Evolutionary conservation across 371 early-diverging fungal genomes (phyloP).

Genomic region (Mortierella sp.): DNA sequence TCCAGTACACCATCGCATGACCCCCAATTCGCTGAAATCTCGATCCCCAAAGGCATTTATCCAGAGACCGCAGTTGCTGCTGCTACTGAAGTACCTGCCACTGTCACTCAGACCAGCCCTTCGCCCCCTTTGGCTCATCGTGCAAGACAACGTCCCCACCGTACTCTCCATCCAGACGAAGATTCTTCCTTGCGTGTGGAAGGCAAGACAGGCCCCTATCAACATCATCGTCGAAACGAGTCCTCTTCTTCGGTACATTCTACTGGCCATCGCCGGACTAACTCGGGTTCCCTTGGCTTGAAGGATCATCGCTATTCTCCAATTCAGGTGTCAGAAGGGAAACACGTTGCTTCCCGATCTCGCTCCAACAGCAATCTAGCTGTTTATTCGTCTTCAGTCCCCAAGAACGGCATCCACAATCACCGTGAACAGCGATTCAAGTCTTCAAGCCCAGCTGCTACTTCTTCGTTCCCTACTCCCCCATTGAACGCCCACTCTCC

Average conservation of each 20-base stretch:
- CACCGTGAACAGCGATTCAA: conserved; percentile 36
- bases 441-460: conserved; percentile 35
- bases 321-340: conserved; percentile 39
- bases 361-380: conserved; percentile 51
- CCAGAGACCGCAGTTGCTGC: conserved; percentile 58
- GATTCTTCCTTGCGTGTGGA: conserved; percentile 24
- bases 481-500: conserved; percentile 44
- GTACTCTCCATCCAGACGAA: conserved; percentile 30
- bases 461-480: conserved; percentile 27
- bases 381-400: conserved; percentile 19
- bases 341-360: conserved; percentile 43
- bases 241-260: conserved; percentile 42
- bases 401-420: conserved; percentile 17
- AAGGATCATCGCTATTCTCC: conserved; percentile 56
- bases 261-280: conserved; percentile 41
- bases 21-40: conserved; percentile 57
- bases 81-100: conserved; percentile 9
- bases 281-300: conserved; percentile 44
- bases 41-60: conserved; percentile 69
- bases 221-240: conserved; percentile 40
- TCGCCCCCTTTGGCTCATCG: conserved; percentile 60
- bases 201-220: conserved; percentile 31
- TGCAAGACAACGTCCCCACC: conserved; percentile 44
- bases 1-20: conserved; percentile 61
- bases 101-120: conserved; percentile 36